Conservation (phyloP, 2,329 filamentous ascomycete species). For the Alternaria burnsii region DNA sequence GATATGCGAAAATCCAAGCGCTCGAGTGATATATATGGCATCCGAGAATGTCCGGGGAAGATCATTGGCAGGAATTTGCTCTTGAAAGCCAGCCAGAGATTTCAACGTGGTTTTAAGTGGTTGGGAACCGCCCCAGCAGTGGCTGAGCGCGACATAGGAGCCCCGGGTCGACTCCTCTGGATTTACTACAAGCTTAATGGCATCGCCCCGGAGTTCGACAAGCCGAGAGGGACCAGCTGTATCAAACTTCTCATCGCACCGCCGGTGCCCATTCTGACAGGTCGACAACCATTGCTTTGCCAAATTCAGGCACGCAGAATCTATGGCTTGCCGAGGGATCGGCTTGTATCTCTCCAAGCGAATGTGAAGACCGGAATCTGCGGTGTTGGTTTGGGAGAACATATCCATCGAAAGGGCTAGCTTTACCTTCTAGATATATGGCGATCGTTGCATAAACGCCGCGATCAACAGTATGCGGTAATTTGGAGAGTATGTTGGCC, state of each 20-base stretch:
- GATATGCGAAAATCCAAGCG: slow-evolving; percentile 8
- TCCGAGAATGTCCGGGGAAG: neutral
- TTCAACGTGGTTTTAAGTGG: neutral
- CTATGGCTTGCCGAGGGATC: neutral
- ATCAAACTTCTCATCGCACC: neutral
- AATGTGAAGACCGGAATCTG: neutral
- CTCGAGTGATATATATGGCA: neutral
- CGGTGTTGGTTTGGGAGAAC: neutral
- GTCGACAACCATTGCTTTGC: neutral
- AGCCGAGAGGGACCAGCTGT: neutral
- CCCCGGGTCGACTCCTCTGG: neutral
- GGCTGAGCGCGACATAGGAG: neutral
- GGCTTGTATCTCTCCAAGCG: neutral
- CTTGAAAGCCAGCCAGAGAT: neutral
- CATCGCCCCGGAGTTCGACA: neutral
- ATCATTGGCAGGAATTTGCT: neutral
- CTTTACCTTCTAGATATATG: neutral
- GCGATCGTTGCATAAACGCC: neutral
- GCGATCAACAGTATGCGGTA: neutral
- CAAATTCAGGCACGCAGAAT: neutral
- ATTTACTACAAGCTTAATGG: neutral
- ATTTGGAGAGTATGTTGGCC: neutral
- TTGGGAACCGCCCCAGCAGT: neutral
- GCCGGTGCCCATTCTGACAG: neutral
- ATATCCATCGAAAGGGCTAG: neutral